Evolutionary conservation across 768 basidiomycete genomes (phyloP).

Genomic region (Gloeophyllum trabeum): DNA sequence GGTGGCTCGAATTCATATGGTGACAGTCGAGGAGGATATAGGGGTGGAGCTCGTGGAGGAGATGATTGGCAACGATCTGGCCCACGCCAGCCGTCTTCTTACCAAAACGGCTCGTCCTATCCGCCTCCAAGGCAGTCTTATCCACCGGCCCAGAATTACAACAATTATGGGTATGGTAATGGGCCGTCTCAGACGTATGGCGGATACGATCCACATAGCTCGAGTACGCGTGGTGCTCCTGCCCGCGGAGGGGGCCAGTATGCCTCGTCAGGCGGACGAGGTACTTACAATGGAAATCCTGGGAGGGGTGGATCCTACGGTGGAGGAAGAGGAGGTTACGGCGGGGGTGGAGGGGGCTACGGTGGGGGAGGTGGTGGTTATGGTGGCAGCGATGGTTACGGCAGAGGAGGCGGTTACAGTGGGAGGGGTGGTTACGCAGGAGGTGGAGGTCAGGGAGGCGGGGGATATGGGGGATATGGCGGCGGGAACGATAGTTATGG

Average conservation of each 20-base stretch:
- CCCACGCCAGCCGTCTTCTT: background rate
- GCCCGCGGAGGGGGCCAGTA: conserved; percentile 1
- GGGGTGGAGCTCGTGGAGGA: conserved; percentile 18
- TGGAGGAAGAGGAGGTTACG: conserved; percentile 22
- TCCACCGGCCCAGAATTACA: background rate
- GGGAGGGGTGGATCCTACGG: conserved; percentile 5
- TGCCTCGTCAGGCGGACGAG: conserved; percentile 15
- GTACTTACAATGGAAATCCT: conserved; percentile 12
- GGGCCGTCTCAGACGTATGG: background rate
- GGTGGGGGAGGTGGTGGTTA: conserved; percentile 22
- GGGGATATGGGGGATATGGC: conserved; percentile 15
- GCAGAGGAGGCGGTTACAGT: conserved; percentile 16
- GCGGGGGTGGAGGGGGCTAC: conserved; percentile 13
- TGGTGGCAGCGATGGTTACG: conserved; percentile 23
- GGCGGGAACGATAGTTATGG: conserved; percentile 24
- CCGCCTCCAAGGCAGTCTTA: background rate
- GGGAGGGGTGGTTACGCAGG: conserved; percentile 22
- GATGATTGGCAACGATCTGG: no score
- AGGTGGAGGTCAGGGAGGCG: no score
- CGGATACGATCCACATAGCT: background rate
- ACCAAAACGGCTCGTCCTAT: background rate
- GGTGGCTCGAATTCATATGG: conserved; percentile 3
- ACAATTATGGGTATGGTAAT: conserved; percentile 8
- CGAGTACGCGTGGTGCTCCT: no score
- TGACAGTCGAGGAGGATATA: conserved; percentile 9